Evolutionary conservation across 805 yeast species (phyloP).

Genomic region (Hanseniaspora osmophila): DNA sequence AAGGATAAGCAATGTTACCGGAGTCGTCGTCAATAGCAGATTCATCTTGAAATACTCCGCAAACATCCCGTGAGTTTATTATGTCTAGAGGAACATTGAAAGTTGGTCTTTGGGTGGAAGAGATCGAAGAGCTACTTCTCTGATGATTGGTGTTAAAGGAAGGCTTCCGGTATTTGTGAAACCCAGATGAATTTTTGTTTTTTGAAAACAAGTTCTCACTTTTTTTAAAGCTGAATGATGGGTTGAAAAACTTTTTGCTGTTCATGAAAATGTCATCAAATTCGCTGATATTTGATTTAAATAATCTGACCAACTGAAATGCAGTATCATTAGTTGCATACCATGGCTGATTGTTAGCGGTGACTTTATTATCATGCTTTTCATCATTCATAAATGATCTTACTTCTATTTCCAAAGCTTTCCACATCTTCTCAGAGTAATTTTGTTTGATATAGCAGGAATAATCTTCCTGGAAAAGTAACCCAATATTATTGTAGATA

Average conservation of each 20-base stretch:
- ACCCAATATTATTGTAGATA: constrained; percentile 49
- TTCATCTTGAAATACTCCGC: background rate
- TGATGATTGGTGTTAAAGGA: background rate
- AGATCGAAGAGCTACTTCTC: background rate
- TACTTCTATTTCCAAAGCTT: constrained; percentile 10
- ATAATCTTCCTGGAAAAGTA: constrained; percentile 38
- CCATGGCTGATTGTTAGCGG: background rate
- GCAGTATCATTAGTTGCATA: background rate
- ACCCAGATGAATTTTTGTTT: background rate
- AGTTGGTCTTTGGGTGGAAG: background rate
- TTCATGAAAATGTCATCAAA: background rate
- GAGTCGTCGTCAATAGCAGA: background rate
- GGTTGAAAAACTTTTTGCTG: background rate
- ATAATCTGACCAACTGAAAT: background rate
- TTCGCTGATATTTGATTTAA: background rate
- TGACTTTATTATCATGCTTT: background rate
- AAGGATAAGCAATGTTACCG: background rate
- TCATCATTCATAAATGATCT: constrained; percentile 1
- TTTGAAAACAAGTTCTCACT: background rate
- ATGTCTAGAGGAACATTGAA: background rate
- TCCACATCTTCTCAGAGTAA: constrained; percentile 15
- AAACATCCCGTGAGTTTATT: background rate
- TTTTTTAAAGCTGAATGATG: background rate
- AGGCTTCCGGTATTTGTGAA: too few relatives aligned
- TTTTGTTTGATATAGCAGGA: constrained; percentile 21